A percentile compares a stretch with the other conserved stretches of the same genome.
Conservation (phyloP, 352 stramenopile species). For the Pythium rhizo-oryzae region DNA sequence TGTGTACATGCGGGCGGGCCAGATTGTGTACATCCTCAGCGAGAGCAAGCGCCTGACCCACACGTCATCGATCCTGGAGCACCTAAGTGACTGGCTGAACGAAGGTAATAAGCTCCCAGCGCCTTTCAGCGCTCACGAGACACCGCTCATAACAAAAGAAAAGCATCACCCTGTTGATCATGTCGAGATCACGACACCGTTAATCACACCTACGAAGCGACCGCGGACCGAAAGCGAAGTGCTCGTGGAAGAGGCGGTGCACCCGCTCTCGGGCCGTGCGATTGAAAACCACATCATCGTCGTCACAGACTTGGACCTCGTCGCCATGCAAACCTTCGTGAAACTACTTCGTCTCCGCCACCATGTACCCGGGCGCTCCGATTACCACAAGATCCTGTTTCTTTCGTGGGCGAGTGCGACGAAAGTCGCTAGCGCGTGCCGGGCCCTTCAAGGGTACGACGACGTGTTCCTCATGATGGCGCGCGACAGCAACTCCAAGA, state of each 20-base stretch:
- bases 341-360: slow-evolving; percentile 51
- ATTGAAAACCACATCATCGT: slow-evolving; percentile 66
- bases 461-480: slow-evolving; percentile 68
- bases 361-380: slow-evolving; percentile 33
- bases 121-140: background rate
- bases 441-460: slow-evolving; percentile 42
- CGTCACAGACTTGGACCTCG: slow-evolving; percentile 52
- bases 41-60: slow-evolving; percentile 65
- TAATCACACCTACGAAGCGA: background rate
- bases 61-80: slow-evolving; percentile 41
- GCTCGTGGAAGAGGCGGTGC: slow-evolving; percentile 39
- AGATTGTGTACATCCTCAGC: slow-evolving; percentile 71
- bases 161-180: background rate
- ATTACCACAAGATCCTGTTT: slow-evolving; percentile 64
- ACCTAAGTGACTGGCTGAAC: slow-evolving; percentile 48
- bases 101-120: slow-evolving; percentile 39
- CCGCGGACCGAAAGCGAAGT: slow-evolving; percentile 31
- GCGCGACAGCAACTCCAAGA: slow-evolving; percentile 47
- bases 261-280: slow-evolving; percentile 24
- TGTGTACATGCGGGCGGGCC: slow-evolving; percentile 39
- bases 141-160: background rate
- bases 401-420: slow-evolving; percentile 54
- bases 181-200: background rate
- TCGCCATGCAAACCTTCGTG: slow-evolving; percentile 51
- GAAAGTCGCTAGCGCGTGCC: slow-evolving; percentile 25